Evolutionary conservation across 228 moss, liverwort and hornwort genomes (phyloP).

Genomic region (Sphagnum fallax): DNA sequence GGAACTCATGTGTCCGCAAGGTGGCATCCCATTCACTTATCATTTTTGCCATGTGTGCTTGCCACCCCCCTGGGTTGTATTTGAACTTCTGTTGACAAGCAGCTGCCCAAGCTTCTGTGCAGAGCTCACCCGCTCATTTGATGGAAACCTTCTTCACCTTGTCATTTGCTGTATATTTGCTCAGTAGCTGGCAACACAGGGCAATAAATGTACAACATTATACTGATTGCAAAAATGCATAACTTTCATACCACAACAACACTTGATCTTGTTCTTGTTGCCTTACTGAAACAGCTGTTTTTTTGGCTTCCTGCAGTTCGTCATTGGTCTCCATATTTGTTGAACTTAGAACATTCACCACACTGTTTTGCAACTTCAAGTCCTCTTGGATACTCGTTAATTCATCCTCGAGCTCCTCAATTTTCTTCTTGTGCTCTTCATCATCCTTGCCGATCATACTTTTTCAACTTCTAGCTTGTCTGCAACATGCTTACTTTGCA

Average conservation of each 20-base stretch:
- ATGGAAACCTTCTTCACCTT: constrained; percentile 15
- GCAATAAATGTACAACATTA: not conserved
- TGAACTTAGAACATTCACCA: constrained; percentile 8
- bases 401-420: constrained; percentile 39
- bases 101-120: constrained; percentile 29
- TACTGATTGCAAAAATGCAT: not conserved
- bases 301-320: constrained; percentile 53
- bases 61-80: not conserved
- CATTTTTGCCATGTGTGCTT: not conserved
- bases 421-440: constrained; percentile 24
- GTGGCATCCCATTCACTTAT: constrained; percentile 1
- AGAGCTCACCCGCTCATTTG: constrained; percentile 21
- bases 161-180: not conserved
- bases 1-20: constrained; percentile 17
- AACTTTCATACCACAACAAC: not conserved
- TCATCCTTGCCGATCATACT: constrained; percentile 20
- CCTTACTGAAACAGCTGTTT: constrained; percentile 14
- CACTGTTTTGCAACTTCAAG: constrained; percentile 5
- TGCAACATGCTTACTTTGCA: constrained; percentile 39
- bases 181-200: not conserved
- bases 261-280: not conserved
- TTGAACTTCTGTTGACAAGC: constrained; percentile 19
- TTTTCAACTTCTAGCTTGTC: constrained; percentile 57
- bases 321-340: constrained; percentile 30
- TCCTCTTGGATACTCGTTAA: constrained; percentile 34